Evolutionary conservation across 1,284 basidiomycete genomes (phyloP).

Genomic region (Erythrobasidium hasegawianum): DNA sequence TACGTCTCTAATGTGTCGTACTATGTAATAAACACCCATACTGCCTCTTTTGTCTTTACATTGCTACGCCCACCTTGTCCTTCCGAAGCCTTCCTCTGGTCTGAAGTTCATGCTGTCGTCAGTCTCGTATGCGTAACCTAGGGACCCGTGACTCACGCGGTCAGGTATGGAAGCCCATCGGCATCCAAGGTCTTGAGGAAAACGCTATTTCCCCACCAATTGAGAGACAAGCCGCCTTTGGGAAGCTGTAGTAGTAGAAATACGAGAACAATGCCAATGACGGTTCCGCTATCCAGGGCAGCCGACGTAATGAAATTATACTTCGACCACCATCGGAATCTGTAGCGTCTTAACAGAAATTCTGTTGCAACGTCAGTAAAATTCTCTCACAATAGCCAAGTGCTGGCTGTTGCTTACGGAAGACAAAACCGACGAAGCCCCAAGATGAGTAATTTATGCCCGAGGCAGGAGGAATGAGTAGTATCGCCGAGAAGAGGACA

Average conservation of each 20-base stretch:
- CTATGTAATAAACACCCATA: too few species aligned
- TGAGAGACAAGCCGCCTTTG: conserved; percentile 55
- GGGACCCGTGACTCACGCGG: conserved; percentile 20
- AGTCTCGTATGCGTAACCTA: too few species aligned
- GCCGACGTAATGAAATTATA: conserved; percentile 67
- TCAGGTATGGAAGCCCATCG: conserved; percentile 31
- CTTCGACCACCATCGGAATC: conserved; percentile 94
- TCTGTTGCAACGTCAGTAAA: too few species aligned
- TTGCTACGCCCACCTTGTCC: too few species aligned
- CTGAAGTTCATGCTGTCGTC: too few species aligned
- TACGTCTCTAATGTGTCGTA: too few species aligned
- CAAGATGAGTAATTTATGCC: conserved; percentile 91
- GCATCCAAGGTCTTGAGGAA: conserved; percentile 50
- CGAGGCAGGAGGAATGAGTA: conserved; percentile 82
- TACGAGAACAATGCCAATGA: conserved; percentile 69
- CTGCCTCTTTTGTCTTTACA: too few species aligned
- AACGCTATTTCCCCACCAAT: conserved; percentile 86
- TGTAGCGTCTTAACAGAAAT: conserved; percentile 69
- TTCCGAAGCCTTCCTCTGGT: too few species aligned
- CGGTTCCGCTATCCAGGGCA: conserved; percentile 57
- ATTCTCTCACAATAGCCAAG: too few species aligned
- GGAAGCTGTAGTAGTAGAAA: conserved; percentile 81
- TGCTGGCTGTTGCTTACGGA: too few species aligned
- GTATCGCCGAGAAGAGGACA: conserved; percentile 60
- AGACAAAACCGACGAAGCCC: conserved; percentile 81